Evolutionary conservation across 805 yeast genomes (phyloP).

Genomic region (Metschnikowia dekortorum): DNA sequence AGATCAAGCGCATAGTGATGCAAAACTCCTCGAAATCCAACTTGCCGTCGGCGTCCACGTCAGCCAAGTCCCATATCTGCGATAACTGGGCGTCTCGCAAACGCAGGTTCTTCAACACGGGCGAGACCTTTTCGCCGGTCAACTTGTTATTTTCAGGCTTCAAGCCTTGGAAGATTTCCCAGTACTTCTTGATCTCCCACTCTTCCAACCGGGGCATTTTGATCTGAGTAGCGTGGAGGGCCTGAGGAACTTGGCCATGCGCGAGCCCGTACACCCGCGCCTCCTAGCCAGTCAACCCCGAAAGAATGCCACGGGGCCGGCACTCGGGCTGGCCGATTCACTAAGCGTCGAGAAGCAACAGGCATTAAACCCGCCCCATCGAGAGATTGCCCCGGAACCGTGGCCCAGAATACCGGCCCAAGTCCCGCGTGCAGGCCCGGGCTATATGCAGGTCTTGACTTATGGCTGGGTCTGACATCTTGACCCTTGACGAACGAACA

Average conservation of each 20-base stretch:
- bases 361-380: no score
- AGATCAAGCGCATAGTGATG: constrained; percentile 92
- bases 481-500: no score
- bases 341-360: no score
- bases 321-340: no score
- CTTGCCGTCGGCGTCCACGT: constrained; percentile 25
- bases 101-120: constrained; percentile 68
- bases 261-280: constrained; percentile 1
- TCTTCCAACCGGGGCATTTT: constrained; percentile 72
- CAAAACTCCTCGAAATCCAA: constrained; percentile 97
- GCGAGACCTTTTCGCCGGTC: constrained; percentile 77
- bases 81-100: constrained; percentile 61
- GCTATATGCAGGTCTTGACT: no score
- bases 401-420: no score
- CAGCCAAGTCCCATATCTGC: constrained; percentile 76
- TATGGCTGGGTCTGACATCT: no score
- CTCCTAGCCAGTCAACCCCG: no score
- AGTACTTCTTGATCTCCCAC: constrained; percentile 94
- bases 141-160: constrained; percentile 76
- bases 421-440: no score
- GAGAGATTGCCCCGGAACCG: no score
- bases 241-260: not conserved
- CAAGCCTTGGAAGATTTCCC: constrained; percentile 94
- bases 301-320: no score
- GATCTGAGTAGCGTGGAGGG: not conserved